These are phyloP conservation scores for Perkinsus chesapeaki DNA, from an alignment of 169 alveolate genomes.

Conservation along the genomic window DNA sequence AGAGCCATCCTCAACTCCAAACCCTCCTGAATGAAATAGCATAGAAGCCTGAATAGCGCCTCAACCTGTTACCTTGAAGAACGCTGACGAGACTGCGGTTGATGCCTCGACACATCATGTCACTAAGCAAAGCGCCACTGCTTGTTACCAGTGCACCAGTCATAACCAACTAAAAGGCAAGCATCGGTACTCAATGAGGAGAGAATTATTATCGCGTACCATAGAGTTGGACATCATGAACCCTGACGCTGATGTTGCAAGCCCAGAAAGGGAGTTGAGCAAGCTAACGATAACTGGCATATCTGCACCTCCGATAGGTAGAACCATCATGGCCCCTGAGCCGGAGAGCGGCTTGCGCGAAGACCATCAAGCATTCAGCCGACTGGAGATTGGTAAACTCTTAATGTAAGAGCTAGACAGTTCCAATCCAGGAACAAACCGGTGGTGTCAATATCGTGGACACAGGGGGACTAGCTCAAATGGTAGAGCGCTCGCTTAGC, in stretches of 20 bases:
- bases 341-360: background rate
- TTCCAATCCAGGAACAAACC: slow-evolving; percentile 69
- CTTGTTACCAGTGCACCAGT: slow-evolving; percentile 75
- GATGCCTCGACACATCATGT: slow-evolving; percentile 77
- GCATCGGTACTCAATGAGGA: too few species aligned
- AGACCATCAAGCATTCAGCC: background rate
- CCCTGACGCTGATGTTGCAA: slow-evolving; percentile 79
- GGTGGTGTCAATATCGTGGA: slow-evolving; percentile 24
- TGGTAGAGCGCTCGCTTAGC: slow-evolving; percentile 99
- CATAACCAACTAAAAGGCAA: slow-evolving; percentile 52
- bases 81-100: slow-evolving; percentile 62
- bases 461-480: slow-evolving; percentile 91
- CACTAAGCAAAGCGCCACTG: slow-evolving; percentile 73
- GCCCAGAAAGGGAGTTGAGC: slow-evolving; percentile 75
- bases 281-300: slow-evolving; percentile 82
- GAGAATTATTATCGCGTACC: slow-evolving; percentile 62
- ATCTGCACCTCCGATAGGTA: slow-evolving; percentile 78
- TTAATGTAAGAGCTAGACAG: slow-evolving; percentile 65
- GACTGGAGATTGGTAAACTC: background rate
- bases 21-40: background rate
- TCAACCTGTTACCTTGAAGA: slow-evolving; percentile 54
- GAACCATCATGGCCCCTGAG: background rate
- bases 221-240: slow-evolving; percentile 54
- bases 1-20: background rate
- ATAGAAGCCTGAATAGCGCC: background rate